A percentile compares a stretch with the other conserved stretches of the same genome.
Evolutionary conservation across 768 basidiomycete species (phyloP).

Genomic region (Russula olivacea): DNA sequence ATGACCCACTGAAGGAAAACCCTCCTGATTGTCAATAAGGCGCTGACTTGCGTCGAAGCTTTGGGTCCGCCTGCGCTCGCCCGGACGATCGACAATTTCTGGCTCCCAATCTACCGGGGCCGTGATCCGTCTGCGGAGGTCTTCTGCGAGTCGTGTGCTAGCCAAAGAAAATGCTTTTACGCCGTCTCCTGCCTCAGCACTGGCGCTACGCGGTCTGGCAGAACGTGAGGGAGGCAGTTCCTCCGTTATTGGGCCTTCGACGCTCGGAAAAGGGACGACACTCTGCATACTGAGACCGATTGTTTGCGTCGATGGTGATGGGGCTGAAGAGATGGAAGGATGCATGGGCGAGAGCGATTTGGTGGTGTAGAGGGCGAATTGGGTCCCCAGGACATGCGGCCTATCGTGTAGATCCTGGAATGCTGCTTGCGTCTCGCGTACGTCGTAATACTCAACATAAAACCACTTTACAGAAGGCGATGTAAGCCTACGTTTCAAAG

Average conservation of each 20-base stretch:
- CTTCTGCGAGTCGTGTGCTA: slow-evolving; percentile 18
- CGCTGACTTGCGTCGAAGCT: slow-evolving; percentile 21
- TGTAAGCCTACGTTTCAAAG: neutral
- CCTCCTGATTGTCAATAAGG: slow-evolving; percentile 2
- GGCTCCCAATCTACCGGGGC: slow-evolving; percentile 18
- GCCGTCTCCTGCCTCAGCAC: slow-evolving; percentile 25
- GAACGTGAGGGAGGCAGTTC: slow-evolving; percentile 3
- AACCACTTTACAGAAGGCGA: slow-evolving; percentile 36
- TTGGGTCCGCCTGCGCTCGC: slow-evolving; percentile 25
- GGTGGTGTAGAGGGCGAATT: slow-evolving; percentile 20
- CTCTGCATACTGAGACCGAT: slow-evolving; percentile 6
- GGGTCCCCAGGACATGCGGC: slow-evolving; percentile 23
- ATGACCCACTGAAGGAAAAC: neutral
- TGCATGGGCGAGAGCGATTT: slow-evolving; percentile 10
- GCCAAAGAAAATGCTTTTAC: slow-evolving; percentile 25
- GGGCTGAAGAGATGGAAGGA: neutral
- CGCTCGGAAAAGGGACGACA: slow-evolving; percentile 21
- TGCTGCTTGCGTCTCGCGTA: slow-evolving; percentile 51
- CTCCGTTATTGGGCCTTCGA: slow-evolving; percentile 3
- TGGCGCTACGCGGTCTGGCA: slow-evolving; percentile 24
- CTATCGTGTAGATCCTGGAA: slow-evolving; percentile 43
- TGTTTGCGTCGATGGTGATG: slow-evolving; percentile 6
- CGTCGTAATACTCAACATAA: slow-evolving; percentile 63
- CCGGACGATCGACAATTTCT: slow-evolving; percentile 10
- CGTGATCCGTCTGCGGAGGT: slow-evolving; percentile 20